Base-by-base conservation (phyloP, 768 basidiomycete genomes). In the Pilatotrama ljubarskyi region DNA sequence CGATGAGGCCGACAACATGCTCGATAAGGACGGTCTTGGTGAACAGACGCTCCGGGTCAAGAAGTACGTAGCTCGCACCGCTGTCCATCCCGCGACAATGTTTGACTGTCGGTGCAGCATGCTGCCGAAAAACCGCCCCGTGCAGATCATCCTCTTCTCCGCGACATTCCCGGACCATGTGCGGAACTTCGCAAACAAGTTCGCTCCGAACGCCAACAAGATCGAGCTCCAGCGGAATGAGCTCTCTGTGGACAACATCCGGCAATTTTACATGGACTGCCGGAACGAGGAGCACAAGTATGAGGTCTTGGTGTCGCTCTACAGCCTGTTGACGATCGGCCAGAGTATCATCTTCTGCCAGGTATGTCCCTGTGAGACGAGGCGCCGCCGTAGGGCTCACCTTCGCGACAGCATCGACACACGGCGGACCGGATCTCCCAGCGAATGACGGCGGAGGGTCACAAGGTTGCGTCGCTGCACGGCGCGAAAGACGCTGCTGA, bases 321-420 rank as follows among this genome's bases (percentile, higher is more conserved):
- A 99, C 73, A 83, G 85, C 58, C 79, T 97, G 36, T 78, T 99
- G 72, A 96, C 95, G 2, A 90, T 99, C 56, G 97, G 97, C 0
- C 97, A 98, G 74, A 95, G 93, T 73, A 99, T 99, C 73, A 98
- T 99, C 66, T 99, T 99, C 77, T 95, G 94, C 74, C 88, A 92
- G 75, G 95, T 93, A 43, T 52, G 84, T 76, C 56, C n/a, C 10
- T 5, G 29, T 10, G 29, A 32, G 10, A 10, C 10, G 29, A 10
- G 35, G 14, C 17, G 15, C 14, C 22, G 26, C 15, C 54, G 14
- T 13, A 9, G 58, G 3, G n/a, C 15, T 42, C 17, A 46, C 25
- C 18, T 25, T 18, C 26, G 5, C 29, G 59, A 24, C 72, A 95
- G 92, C 86, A 90, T 71, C 90, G 93, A 62, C 88, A 90, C 70